phyloP scores from a whole-genome alignment of 225 moss, liverwort and hornwort species.

The Polytrichum formosum region DNA sequence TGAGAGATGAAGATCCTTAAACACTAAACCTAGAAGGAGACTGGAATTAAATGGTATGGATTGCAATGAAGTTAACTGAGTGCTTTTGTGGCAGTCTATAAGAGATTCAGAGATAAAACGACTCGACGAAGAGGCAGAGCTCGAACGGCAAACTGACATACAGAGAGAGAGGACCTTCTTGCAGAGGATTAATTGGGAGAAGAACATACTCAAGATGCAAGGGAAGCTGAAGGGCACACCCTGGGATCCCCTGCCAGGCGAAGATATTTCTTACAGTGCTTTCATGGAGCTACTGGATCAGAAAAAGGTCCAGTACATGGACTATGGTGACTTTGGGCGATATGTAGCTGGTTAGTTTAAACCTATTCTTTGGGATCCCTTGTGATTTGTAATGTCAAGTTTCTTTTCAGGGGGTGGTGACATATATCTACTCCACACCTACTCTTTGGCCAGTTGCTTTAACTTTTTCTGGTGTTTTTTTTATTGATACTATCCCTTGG shows the following conservation, averaged over 20 bases:
- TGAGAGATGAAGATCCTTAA: neutral
- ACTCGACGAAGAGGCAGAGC: constrained; percentile 28
- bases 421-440: too few relatives aligned
- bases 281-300: constrained; percentile 57
- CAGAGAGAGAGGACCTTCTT: constrained; percentile 50
- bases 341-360: constrained; percentile 47
- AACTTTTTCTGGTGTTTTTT: neutral
- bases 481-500: neutral
- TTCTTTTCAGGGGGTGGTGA: neutral
- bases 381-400: neutral
- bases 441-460: neutral
- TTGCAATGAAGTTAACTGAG: constrained; percentile 4
- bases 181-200: constrained; percentile 42
- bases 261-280: constrained; percentile 48
- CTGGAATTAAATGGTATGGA: constrained; percentile 6
- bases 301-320: constrained; percentile 51
- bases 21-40: constrained; percentile 9
- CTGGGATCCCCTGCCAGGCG: constrained; percentile 63
- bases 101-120: constrained; percentile 43
- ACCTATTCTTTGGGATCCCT: neutral
- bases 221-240: constrained; percentile 54
- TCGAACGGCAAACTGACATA: constrained; percentile 43
- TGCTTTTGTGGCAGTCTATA: constrained; percentile 6
- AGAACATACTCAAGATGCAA: constrained; percentile 45
- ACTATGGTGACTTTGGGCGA: constrained; percentile 65